Evolutionary conservation across 2,329 filamentous ascomycete species (phyloP).

Genomic region (Aspergillus sergii): DNA sequence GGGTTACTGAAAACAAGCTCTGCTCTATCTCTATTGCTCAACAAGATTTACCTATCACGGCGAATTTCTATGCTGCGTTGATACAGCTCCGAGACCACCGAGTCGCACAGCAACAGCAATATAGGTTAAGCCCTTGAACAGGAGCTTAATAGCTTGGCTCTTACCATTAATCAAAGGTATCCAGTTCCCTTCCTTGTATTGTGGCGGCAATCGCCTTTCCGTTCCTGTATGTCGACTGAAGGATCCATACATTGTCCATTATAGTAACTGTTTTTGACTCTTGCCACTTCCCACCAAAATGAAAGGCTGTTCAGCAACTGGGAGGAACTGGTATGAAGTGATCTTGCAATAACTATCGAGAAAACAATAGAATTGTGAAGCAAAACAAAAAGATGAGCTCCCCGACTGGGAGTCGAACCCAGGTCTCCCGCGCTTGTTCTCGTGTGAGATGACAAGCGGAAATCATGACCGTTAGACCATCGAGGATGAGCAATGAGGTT

Average conservation of each 20-base stretch:
- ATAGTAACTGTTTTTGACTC: no score
- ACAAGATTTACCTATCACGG: no score
- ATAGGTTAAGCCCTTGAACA: no score
- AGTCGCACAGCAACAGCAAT: no score
- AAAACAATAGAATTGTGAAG: neutral
- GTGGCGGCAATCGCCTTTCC: neutral
- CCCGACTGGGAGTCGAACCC: constrained; percentile 5
- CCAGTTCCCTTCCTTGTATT: neutral
- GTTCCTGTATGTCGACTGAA: neutral
- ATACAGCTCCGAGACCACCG: no score
- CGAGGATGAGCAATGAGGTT: neutral
- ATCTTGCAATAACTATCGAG: neutral
- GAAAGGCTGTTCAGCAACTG: neutral
- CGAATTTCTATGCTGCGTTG: no score
- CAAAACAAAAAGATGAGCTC: neutral
- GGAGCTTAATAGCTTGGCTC: no score
- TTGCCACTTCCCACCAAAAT: neutral
- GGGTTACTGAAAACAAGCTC: no score
- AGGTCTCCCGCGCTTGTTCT: constrained; percentile 7
- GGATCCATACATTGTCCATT: no score
- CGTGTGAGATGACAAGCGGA: constrained; percentile 14
- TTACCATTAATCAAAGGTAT: no score
- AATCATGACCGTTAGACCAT: constrained; percentile 21
- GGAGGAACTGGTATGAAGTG: neutral
- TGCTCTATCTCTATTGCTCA: no score